Conservation (phyloP, 306 rosid genomes). For the Glycine soja region DNA sequence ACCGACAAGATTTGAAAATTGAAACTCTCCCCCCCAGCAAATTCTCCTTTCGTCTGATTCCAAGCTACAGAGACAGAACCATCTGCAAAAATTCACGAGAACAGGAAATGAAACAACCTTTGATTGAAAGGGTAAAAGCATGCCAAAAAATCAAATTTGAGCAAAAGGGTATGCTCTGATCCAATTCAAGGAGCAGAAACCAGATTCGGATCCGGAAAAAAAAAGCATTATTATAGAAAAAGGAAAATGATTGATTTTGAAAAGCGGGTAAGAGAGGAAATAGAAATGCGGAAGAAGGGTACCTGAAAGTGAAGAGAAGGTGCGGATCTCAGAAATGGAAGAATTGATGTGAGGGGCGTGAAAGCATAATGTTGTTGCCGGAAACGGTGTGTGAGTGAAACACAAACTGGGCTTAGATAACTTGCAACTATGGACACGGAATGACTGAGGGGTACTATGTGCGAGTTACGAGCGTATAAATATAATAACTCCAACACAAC, state of each 20-base stretch:
- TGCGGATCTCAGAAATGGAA: conserved; percentile 54
- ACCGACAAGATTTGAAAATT: conserved; percentile 19
- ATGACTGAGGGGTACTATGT: conserved; percentile 35
- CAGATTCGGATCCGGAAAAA: conserved; percentile 51
- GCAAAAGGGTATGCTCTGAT: conserved; percentile 50
- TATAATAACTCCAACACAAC: too few species aligned
- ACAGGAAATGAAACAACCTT: conserved; percentile 22
- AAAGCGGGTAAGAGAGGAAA: conserved; percentile 9
- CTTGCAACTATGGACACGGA: conserved; percentile 48
- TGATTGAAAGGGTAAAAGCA: conserved; percentile 20
- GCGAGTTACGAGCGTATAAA: conserved; percentile 1
- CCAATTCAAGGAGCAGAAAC: conserved; percentile 44
- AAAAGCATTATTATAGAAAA: background rate
- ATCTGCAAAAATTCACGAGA: conserved; percentile 56
- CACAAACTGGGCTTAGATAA: conserved; percentile 36
- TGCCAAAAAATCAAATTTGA: conserved; percentile 2
- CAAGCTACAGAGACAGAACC: conserved; percentile 49
- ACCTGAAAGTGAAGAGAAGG: conserved; percentile 54
- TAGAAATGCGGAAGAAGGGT: conserved; percentile 38
- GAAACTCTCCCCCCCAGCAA: conserved; percentile 42
- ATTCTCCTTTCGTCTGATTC: conserved; percentile 37
- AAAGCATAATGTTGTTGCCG: conserved; percentile 53
- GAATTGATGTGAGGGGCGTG: conserved; percentile 36
- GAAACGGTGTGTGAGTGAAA: conserved; percentile 27
- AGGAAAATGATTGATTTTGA: background rate